Evolutionary conservation across 2,329 filamentous ascomycete genomes (phyloP).

Genomic region (Sporothrix variecibatus): DNA sequence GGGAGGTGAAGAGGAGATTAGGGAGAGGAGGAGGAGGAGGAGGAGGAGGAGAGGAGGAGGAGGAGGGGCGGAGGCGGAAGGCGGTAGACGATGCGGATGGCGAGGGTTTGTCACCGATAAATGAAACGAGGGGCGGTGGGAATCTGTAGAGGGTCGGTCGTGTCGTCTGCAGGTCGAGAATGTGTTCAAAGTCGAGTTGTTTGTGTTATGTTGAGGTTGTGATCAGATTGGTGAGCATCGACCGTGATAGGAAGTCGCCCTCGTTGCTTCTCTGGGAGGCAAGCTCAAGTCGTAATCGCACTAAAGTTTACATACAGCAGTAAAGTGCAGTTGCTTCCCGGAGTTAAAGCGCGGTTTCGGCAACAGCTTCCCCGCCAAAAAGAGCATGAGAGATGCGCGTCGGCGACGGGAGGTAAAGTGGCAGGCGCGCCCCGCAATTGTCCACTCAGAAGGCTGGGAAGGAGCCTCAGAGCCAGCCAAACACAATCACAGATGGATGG

Average conservation of each 20-base stretch:
- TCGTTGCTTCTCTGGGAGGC: background rate
- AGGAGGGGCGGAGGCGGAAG: background rate
- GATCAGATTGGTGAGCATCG: background rate
- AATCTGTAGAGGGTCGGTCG: background rate
- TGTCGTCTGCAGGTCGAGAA: background rate
- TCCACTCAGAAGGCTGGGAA: constrained; percentile 14
- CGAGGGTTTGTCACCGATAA: background rate
- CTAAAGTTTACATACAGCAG: background rate
- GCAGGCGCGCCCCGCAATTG: constrained; percentile 19
- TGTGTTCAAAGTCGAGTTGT: background rate
- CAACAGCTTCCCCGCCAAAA: constrained; percentile 22
- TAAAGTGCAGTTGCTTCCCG: background rate
- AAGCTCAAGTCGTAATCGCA: constrained; percentile 1
- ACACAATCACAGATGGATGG: background rate
- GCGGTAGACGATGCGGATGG: background rate
- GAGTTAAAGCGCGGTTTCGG: constrained; percentile 25
- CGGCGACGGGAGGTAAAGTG: constrained; percentile 6
- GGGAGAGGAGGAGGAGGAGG: background rate
- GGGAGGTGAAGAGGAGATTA: background rate
- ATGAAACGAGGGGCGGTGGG: too few relatives aligned
- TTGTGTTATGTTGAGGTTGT: background rate
- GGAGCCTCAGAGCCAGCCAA: too few relatives aligned
- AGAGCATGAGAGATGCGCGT: background rate
- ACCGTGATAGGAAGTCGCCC: background rate
- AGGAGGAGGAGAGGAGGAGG: too few relatives aligned